Percentiles rank a stretch among this genome's conserved stretches.
Evolutionary conservation across 2,329 filamentous ascomycete genomes (phyloP).

Genomic region (Colletotrichum karsti): DNA sequence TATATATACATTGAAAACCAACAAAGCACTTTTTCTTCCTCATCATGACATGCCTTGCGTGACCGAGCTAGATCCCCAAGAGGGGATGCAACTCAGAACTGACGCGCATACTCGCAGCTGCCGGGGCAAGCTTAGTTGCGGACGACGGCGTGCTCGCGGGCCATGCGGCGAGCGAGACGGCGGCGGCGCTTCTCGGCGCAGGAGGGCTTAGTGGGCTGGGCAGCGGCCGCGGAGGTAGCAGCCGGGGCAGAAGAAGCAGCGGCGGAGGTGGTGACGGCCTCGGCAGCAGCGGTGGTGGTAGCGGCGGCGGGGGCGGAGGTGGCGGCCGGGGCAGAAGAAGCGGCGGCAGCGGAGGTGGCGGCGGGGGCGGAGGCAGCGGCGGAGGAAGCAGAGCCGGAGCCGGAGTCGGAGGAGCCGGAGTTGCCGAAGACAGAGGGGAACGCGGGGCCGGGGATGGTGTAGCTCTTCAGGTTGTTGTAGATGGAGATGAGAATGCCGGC

Average conservation of each 20-base stretch:
- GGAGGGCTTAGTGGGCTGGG: slow-evolving; percentile 23
- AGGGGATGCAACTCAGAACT: neutral
- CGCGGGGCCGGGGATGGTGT: slow-evolving; percentile 42
- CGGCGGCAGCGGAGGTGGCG: neutral
- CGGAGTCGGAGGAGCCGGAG: slow-evolving; percentile 10
- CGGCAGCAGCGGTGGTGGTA: slow-evolving; percentile 19
- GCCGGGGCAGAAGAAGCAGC: neutral
- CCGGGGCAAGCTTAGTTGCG: neutral
- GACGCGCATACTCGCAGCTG: neutral
- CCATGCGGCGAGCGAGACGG: slow-evolving; percentile 25
- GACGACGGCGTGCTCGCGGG: slow-evolving; percentile 28
- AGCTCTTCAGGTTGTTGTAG: slow-evolving; percentile 37
- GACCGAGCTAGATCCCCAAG: neutral
- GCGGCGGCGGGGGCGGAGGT: slow-evolving; percentile 28
- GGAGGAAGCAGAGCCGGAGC: slow-evolving; percentile 34
- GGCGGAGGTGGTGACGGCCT: slow-evolving; percentile 21
- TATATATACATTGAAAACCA: slow-evolving; percentile 28
- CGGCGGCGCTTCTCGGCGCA: slow-evolving; percentile 29
- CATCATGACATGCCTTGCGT: slow-evolving; percentile 8
- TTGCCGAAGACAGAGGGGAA: slow-evolving; percentile 1
- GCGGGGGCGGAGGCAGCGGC: slow-evolving; percentile 31
- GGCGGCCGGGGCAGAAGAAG: slow-evolving; percentile 35
- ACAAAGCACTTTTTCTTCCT: slow-evolving; percentile 9
- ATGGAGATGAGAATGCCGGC: slow-evolving; percentile 46
- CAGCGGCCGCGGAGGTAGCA: neutral